phyloP scores from a whole-genome alignment of 306 rosid species.

The Vigna mungo region DNA sequence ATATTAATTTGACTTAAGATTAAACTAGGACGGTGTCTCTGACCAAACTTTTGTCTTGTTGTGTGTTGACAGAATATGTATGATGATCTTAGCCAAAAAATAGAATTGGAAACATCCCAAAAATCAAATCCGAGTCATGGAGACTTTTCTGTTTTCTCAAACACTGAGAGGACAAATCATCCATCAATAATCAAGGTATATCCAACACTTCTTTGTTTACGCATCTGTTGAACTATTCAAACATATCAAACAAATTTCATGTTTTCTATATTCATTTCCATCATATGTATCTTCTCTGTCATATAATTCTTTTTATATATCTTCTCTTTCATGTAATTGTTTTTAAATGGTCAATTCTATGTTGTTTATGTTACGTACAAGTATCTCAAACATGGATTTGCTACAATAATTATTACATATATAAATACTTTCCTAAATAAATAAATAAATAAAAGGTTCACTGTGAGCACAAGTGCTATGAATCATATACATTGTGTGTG shows the following conservation, averaged over 20 bases:
- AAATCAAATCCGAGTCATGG: slow-evolving; percentile 23
- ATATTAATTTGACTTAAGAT: neutral
- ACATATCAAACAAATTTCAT: too few relatives aligned
- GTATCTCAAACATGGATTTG: neutral
- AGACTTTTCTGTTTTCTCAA: slow-evolving; percentile 42
- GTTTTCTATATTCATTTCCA: neutral
- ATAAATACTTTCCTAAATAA: too few relatives aligned
- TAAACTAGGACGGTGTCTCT: neutral
- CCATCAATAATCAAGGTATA: slow-evolving; percentile 55
- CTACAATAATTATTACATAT: neutral
- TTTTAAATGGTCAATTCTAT: neutral
- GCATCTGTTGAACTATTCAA: neutral
- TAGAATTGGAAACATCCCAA: slow-evolving; percentile 41
- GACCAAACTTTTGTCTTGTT: slow-evolving; percentile 13
- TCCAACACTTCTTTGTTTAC: neutral
- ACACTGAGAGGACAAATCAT: slow-evolving; percentile 47
- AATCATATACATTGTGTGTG: too few relatives aligned
- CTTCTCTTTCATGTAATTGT: too few relatives aligned
- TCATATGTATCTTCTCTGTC: too few relatives aligned
- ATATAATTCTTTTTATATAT: too few relatives aligned
- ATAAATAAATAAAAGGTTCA: too few relatives aligned
- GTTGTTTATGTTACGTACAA: too few relatives aligned
- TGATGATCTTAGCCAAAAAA: slow-evolving; percentile 50
- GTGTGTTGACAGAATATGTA: slow-evolving; percentile 62
- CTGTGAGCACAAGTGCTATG: too few relatives aligned